phyloP scores from a whole-genome alignment of 73 alveolate genomes.

The Urostyla sp. region DNA sequence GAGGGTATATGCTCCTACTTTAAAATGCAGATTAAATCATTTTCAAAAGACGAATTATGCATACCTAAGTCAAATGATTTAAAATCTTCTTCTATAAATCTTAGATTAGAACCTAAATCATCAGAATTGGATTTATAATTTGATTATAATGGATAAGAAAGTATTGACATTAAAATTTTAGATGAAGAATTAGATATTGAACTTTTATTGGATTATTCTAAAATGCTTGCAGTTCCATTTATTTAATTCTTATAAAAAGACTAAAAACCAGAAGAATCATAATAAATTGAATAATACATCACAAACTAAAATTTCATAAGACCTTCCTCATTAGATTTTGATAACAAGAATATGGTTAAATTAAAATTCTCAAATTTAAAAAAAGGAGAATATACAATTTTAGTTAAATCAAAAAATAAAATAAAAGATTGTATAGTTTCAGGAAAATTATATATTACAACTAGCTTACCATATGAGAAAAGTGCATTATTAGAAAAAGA shows the following conservation, averaged over 20 bases:
- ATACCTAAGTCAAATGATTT: not conserved
- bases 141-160: too few species aligned
- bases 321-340: not conserved
- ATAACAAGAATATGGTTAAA: not conserved
- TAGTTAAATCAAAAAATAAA: not conserved
- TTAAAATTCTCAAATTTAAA: not conserved
- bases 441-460: not conserved
- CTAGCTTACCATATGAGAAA: not conserved
- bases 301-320: too few species aligned
- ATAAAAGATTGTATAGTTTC: not conserved
- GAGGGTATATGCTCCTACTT: not conserved
- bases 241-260: too few species aligned
- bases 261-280: too few species aligned
- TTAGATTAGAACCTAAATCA: too few species aligned
- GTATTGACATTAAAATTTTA: too few species aligned
- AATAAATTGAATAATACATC: too few species aligned
- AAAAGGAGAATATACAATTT: not conserved
- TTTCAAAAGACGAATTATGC: not conserved
- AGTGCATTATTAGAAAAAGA: not conserved
- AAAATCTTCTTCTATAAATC: too few species aligned
- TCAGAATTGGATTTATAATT: too few species aligned
- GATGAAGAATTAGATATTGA: too few species aligned
- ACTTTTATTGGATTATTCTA: too few species aligned
- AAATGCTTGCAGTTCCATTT: too few species aligned
- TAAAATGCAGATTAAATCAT: conserved; percentile 29